Evolutionary conservation across 768 basidiomycete genomes (phyloP), one percentile per base, ranked within the genome.

Genomic region (Lanmaoa pseudosensibilis): DNA sequence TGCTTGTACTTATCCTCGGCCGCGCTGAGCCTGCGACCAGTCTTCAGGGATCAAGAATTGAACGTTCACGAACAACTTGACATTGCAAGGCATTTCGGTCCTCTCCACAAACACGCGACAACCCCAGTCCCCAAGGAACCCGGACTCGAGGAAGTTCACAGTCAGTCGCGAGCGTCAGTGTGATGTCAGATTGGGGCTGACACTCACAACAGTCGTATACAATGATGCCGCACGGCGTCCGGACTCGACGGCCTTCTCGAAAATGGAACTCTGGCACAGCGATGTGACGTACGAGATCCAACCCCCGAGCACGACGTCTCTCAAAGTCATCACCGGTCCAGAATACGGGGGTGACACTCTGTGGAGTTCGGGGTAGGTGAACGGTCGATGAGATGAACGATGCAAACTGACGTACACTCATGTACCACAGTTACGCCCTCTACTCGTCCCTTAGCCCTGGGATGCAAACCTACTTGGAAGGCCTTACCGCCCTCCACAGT

Each of bases 231-330:
- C 81, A 11, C 77, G 83, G 18, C 81, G 85, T 48, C 85, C 85
- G 11, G 84, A 89, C 62, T 65, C 82, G 5, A 72, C 79, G 33
- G 80, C 87, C 7, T 92, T 88, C 66, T 81, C 87, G 13, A 86
- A 87, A 67, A 61, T 85, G 15, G 91, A 92, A 61, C 78, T 93
- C 19, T 92, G 87, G 85, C 90, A 92, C 72, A 83, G 86, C 3
- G 92, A 94, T 69, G 89, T 88, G 55, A 57, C 87, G 5, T 94
- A 92, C 73, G 91, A 94, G 70, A 65, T 87, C 15, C 89, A 90
- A 64, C 89, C 88, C n/a, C 91, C 91, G 2, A 80, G 87, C 62
- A 78, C 83, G 33, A 92, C 91, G 13, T 90, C 89, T 10, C 77
- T 94, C 36, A 87, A 89, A 65, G 69, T 92, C 46, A 77, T 90